Base-by-base conservation (phyloP, 371 early-diverging fungal genomes). In the Syncephalastrum monosporum region DNA sequence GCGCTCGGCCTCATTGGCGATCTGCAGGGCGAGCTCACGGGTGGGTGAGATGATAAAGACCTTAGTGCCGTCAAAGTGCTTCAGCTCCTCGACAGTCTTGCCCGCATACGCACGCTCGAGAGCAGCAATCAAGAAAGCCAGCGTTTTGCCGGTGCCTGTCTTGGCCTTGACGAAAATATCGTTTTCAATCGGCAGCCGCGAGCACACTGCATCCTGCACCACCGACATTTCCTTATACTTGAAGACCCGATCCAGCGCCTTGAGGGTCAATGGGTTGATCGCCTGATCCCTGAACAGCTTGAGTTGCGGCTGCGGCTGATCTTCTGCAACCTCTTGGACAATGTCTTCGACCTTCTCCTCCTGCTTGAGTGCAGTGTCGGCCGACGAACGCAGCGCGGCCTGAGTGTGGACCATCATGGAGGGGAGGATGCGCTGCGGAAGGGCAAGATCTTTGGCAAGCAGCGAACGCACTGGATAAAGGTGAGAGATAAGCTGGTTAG, bases 121-220 rank as follows among this genome's bases (percentile, higher is more conserved):
- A 6, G 94, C 91, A 4, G 98, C 91, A 33, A 95, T 77, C 67
- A 98, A 74, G 61, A 97, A 98, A 6, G 94, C 97, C 14, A 96
- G 71, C 2, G 97, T 97, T 71, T 98, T 98, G 45, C 99, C 99
- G 0, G 96, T 97, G 62, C 99, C 99, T 7, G 99, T 99, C 73
- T 97, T 96, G 14, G 99, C 98, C 65, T 90, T 87, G 56, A 93
- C 86, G 78, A 91, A 82, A 65, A 95, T 77, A 63, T 96, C 95
- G 3, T 66, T 62, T n/a, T 78, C 69, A 23, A 88, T 84, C 6
- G 96, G 96, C 19, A 92, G 55, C 27, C 76, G 63, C 4, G 82
- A 74, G 42, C 94, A 71, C 3, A 96, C 90, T 47, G 85, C 86
- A 29, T 88, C 76, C 66, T 96, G 96, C 4, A 95, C 94, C 58